Base-by-base conservation (phyloP, 164 flowering plant species). In the Piper longum region DNA sequence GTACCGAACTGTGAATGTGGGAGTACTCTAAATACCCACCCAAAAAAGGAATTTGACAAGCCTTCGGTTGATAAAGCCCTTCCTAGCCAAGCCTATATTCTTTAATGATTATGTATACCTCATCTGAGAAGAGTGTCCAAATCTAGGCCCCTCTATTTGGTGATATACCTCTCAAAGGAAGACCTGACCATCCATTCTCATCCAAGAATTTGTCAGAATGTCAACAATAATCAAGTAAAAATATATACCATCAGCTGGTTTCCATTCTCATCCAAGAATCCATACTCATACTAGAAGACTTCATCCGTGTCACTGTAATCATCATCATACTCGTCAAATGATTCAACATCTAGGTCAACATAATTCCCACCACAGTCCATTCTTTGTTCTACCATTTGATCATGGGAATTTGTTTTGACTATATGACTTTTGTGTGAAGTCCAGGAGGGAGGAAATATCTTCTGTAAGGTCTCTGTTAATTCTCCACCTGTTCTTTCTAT, bases 371-470 rank as follows among this genome's bases (percentile, higher is more conserved):
- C 68, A 57, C 5, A 26, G 17, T 67, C 81, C 57, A 51, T 4
- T 7, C 79, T 77, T 61, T 78, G 79, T 7, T 68, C 57, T 14
- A 74, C 69, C 0, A 73, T 61, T 59, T 70, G 4, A 66, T 69
- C 60, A 62, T 68, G 26, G 69, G 61, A 64, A 56, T 75, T 18
- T 66, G 73, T 54, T 41, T 26, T 36, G 14, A 36, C 52, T 9
- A 48, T 7, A 18, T 26, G 60, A 26, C 11, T 41, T 36, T 57
- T 41, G 16, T 64, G 69, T 4, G 87, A 75, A 65, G 75, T 90
- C 99, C 99, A 95, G 63, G 91, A 87, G 57, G 97, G 96, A 59
- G 99, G 99, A 71, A 95, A 91, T 43, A 96, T 89, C 79, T 84
- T 91, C 73, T 91, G 96, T 69, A 95, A 65, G 57, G 96, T 83